Evolutionary conservation across 2,329 filamentous ascomycete genomes (phyloP).

Genomic region (Xylaria hypoxylon): DNA sequence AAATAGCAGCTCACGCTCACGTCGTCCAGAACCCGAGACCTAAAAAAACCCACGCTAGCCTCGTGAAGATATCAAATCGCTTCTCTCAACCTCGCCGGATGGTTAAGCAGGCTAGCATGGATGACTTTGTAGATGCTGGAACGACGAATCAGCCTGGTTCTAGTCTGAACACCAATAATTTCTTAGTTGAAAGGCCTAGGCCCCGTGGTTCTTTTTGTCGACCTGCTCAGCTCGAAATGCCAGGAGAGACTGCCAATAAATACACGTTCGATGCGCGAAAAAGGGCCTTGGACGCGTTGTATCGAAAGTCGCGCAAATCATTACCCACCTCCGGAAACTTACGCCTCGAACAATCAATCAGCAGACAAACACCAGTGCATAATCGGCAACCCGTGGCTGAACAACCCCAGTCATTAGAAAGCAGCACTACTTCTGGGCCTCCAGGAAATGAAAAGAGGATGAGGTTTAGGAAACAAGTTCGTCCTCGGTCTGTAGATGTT

Average conservation of each 20-base stretch:
- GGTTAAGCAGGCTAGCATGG: conserved; percentile 48
- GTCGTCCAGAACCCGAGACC: neutral
- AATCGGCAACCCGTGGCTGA: conserved; percentile 17
- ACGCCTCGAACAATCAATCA: conserved; percentile 54
- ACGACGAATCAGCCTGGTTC: conserved; percentile 23
- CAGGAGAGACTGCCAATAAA: conserved; percentile 52
- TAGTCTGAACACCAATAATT: conserved; percentile 4
- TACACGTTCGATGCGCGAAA: conserved; percentile 64
- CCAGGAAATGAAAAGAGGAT: conserved; percentile 27
- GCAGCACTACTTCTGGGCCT: conserved; percentile 3
- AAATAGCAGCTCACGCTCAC: conserved; percentile 3
- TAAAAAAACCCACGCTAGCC: conserved; percentile 4
- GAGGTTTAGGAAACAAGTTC: conserved; percentile 57
- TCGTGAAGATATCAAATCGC: conserved; percentile 35
- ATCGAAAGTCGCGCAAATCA: conserved; percentile 55
- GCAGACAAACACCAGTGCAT: conserved; percentile 40
- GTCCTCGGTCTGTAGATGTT: conserved; percentile 60
- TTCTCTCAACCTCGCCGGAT: conserved; percentile 48
- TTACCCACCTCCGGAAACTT: conserved; percentile 45
- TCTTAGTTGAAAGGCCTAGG: conserved; percentile 28
- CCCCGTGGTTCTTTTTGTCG: conserved; percentile 47
- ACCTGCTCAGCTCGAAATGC: conserved; percentile 68
- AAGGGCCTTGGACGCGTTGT: conserved; percentile 66
- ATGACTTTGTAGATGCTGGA: conserved; percentile 49
- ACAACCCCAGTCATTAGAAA: conserved; percentile 15